These are phyloP conservation scores for Digitaria exilis DNA, from an alignment of 202 grass and related monocot genomes.

Conservation along the genomic window DNA sequence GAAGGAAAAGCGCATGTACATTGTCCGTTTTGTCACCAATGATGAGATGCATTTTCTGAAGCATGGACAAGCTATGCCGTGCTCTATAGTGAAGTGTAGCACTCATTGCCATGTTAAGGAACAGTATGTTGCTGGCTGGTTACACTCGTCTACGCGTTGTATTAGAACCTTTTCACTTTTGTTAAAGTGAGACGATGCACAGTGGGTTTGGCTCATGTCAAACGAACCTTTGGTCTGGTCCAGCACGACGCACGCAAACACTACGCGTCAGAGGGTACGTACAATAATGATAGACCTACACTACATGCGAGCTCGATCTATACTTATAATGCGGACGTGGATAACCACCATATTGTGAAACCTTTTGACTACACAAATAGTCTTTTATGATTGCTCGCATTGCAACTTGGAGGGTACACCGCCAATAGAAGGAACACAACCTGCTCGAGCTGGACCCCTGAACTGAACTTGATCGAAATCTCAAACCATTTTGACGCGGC, in stretches of 20 bases:
- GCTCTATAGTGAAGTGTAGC: neutral
- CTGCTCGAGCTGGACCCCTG: no score
- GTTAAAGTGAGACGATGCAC: neutral
- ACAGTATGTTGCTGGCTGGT: neutral
- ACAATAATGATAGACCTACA: no score
- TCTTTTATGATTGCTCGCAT: neutral
- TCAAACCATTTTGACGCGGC: no score
- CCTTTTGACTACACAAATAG: no score
- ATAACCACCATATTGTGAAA: no score
- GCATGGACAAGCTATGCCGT: neutral
- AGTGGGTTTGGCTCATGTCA: neutral
- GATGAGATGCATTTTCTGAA: neutral
- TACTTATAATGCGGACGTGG: no score
- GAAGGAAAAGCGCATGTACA: no score
- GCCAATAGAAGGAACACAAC: no score
- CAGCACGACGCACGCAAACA: neutral
- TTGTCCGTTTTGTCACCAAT: neutral
- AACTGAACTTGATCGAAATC: no score
- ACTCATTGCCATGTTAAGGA: neutral
- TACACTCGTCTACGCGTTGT: neutral
- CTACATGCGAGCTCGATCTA: no score
- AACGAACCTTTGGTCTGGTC: neutral
- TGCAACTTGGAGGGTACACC: neutral
- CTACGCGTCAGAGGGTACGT: no score
- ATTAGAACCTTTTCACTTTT: neutral